phyloP scores from a whole-genome alignment of 108 stramenopile genomes.

The Nannochloropsis salina region DNA sequence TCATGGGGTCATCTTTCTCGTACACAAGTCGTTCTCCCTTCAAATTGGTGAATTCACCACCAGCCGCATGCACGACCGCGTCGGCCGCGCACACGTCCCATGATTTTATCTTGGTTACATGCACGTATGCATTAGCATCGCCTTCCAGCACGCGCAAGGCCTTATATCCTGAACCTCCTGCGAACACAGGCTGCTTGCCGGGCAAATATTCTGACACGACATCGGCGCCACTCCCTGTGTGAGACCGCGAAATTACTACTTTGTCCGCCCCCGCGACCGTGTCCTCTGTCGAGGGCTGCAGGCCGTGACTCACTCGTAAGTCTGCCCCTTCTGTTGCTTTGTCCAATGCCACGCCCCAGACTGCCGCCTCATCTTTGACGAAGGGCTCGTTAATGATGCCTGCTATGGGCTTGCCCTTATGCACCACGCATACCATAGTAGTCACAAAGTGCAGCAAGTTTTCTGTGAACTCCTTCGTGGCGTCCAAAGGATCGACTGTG shows the following conservation, averaged over 20 bases:
- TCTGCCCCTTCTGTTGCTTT: background rate
- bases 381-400: slow-evolving; percentile 47
- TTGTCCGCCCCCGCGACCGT: slow-evolving; percentile 26
- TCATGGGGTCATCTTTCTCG: slow-evolving; percentile 22
- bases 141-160: slow-evolving; percentile 38
- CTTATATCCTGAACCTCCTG: slow-evolving; percentile 45
- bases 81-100: slow-evolving; percentile 50
- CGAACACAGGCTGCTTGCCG: slow-evolving; percentile 25
- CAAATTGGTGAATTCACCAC: slow-evolving; percentile 41
- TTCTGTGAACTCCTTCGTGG: slow-evolving; percentile 50
- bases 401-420: slow-evolving; percentile 39
- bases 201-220: slow-evolving; percentile 30
- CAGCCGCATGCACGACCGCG: slow-evolving; percentile 39
- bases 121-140: slow-evolving; percentile 38
- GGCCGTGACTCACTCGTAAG: background rate
- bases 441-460: slow-evolving; percentile 41
- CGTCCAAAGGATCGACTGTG: slow-evolving; percentile 43
- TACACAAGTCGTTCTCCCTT: slow-evolving; percentile 32
- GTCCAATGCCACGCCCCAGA: background rate
- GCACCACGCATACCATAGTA: slow-evolving; percentile 47
- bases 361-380: background rate
- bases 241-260: slow-evolving; percentile 41
- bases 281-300: slow-evolving; percentile 12
- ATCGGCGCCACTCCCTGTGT: slow-evolving; percentile 39
- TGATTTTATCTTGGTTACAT: slow-evolving; percentile 43